phyloP scores from a whole-genome alignment of 2,329 filamentous ascomycete genomes.

The Exophiala sp. region DNA sequence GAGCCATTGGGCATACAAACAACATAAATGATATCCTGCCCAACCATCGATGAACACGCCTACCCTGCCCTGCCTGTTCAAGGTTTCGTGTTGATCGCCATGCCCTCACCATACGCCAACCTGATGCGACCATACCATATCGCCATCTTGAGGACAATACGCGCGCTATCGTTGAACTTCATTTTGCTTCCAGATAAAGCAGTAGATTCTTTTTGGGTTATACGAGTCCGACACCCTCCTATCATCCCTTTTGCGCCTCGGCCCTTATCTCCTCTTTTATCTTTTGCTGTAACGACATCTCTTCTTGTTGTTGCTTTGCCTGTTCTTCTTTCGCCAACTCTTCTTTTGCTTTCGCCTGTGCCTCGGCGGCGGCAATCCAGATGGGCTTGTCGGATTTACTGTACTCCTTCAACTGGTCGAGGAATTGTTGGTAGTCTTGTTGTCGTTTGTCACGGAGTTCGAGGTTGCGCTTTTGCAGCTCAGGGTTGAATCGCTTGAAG shows the following conservation, averaged over 20 bases:
- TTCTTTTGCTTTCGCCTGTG: slow-evolving; percentile 34
- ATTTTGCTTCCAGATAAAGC: background rate
- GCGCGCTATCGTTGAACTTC: too few relatives aligned
- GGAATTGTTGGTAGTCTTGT: slow-evolving; percentile 85
- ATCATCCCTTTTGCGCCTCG: slow-evolving; percentile 24
- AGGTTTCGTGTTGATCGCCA: background rate
- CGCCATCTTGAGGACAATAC: too few relatives aligned
- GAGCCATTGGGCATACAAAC: background rate
- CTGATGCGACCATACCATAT: too few relatives aligned
- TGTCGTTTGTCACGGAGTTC: slow-evolving; percentile 69
- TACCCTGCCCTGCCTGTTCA: background rate
- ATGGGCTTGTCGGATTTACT: slow-evolving; percentile 85
- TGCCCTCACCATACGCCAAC: background rate
- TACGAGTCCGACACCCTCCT: too few relatives aligned
- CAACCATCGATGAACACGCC: background rate
- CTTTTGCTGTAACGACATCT: slow-evolving; percentile 32
- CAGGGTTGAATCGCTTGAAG: slow-evolving; percentile 84
- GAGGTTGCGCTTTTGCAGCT: slow-evolving; percentile 82
- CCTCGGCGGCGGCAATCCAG: slow-evolving; percentile 44
- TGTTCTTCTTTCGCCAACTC: slow-evolving; percentile 34
- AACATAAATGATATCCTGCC: background rate
- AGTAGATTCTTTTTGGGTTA: background rate
- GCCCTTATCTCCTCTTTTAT: slow-evolving; percentile 42
- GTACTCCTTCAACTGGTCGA: slow-evolving; percentile 75
- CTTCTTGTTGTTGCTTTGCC: slow-evolving; percentile 35